These are phyloP conservation scores for Opeltia flavorubescens DNA, from an alignment of 495 filamentous ascomycete species.

Conservation along the genomic window DNA sequence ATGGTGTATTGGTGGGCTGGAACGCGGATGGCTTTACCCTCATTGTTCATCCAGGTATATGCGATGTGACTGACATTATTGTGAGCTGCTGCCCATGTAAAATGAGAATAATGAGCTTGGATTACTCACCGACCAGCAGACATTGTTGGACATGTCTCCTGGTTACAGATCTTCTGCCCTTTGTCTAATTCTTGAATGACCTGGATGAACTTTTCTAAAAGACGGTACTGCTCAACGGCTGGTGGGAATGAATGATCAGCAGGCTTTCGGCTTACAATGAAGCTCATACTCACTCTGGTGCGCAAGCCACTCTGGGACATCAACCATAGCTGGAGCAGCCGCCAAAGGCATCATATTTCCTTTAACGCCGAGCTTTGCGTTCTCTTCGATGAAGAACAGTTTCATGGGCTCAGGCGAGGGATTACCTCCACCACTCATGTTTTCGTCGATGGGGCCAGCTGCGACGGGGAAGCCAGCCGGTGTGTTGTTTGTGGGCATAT, in stretches of 20 bases:
- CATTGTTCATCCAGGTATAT: constrained; percentile 76
- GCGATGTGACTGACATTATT: constrained; percentile 49
- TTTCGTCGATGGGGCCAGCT: constrained; percentile 37
- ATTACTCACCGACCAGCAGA: constrained; percentile 70
- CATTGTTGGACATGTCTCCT: constrained; percentile 75
- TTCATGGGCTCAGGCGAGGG: constrained; percentile 37
- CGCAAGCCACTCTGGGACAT: constrained; percentile 85
- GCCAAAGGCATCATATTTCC: constrained; percentile 94
- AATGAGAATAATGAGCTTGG: constrained; percentile 4
- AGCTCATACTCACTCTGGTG: constrained; percentile 59
- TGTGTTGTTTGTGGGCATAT: constrained; percentile 35
- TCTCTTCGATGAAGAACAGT: constrained; percentile 65
- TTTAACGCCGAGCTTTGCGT: constrained; percentile 77
- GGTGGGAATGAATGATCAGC: constrained; percentile 12
- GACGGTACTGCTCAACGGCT: constrained; percentile 70
- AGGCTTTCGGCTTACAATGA: neutral
- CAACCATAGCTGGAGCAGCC: constrained; percentile 74
- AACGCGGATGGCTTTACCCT: constrained; percentile 50
- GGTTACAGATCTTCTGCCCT: constrained; percentile 65
- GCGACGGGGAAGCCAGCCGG: constrained; percentile 45
- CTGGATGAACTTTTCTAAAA: constrained; percentile 70
- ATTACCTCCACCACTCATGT: constrained; percentile 35
- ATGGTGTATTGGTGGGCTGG: constrained; percentile 78
- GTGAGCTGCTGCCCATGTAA: constrained; percentile 5
- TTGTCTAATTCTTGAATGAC: constrained; percentile 68